Conservation (phyloP, 2,329 filamentous ascomycete genomes). For the Cephalotrichum gorgonifer region DNA sequence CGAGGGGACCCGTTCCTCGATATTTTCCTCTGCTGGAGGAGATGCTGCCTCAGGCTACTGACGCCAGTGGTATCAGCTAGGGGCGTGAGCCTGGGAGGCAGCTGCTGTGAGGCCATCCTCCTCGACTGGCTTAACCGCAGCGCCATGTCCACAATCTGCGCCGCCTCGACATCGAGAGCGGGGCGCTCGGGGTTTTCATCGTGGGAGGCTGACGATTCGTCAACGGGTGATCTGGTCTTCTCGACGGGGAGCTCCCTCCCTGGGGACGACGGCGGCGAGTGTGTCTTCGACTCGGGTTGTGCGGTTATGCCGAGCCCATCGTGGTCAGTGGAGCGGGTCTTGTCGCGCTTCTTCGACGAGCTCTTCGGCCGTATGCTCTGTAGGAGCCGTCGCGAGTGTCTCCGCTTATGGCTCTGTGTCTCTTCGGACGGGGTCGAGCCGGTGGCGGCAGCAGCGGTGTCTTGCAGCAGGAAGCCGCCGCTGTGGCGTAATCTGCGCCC, state of each 20-base stretch:
- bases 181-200: conserved; percentile 15
- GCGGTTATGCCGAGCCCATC: background rate
- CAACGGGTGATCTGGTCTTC: background rate
- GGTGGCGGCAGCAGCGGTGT: background rate
- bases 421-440: background rate
- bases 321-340: background rate
- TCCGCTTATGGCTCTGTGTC: background rate
- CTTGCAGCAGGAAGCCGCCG: conserved; percentile 2
- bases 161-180: conserved; percentile 60
- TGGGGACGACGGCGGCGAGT: background rate
- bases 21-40: conserved; percentile 59
- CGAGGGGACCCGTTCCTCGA: conserved; percentile 53
- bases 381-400: conserved; percentile 1
- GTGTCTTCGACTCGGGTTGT: background rate
- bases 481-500: background rate
- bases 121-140: conserved; percentile 77
- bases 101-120: conserved; percentile 43
- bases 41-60: conserved; percentile 54
- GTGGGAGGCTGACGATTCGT: background rate
- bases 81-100: conserved; percentile 39
- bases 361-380: conserved; percentile 2
- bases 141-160: conserved; percentile 88
- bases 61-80: conserved; percentile 41
- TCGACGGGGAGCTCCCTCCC: background rate
- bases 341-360: conserved; percentile 1